Conservation (phyloP, 768 basidiomycete species). For the Hypholoma fasciculare region DNA sequence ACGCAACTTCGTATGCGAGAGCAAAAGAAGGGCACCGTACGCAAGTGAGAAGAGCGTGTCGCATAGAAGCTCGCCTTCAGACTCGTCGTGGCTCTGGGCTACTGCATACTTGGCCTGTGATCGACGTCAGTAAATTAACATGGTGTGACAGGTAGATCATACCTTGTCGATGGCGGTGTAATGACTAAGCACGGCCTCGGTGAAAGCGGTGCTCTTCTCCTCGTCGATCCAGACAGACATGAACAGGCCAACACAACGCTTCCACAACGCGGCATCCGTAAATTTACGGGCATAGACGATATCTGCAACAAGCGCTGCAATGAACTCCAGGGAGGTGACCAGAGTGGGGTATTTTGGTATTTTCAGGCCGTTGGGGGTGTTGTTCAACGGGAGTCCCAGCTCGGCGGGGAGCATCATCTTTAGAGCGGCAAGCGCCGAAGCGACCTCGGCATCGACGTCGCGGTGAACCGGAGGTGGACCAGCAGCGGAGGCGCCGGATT, state of each 20-base stretch:
- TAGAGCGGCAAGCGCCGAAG: constrained; percentile 54
- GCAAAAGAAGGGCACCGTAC: constrained; percentile 90
- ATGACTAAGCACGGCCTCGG: constrained; percentile 66
- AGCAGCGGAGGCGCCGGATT: constrained; percentile 79
- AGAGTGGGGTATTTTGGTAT: constrained; percentile 58
- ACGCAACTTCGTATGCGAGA: constrained; percentile 91
- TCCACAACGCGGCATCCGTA: constrained; percentile 56
- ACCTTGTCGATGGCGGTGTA: constrained; percentile 80
- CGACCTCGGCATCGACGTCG: constrained; percentile 65
- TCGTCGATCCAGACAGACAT: constrained; percentile 68
- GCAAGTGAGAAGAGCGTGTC: constrained; percentile 95
- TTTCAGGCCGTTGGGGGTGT: constrained; percentile 50
- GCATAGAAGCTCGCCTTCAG: constrained; percentile 85
- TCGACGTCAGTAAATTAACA: constrained; percentile 2
- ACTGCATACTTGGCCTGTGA: constrained; percentile 59
- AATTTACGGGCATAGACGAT: constrained; percentile 65
- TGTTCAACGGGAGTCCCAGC: constrained; percentile 39
- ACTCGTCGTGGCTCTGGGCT: constrained; percentile 41
- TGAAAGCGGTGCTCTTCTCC: constrained; percentile 49
- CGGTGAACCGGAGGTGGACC: constrained; percentile 71
- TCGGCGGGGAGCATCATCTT: constrained; percentile 59
- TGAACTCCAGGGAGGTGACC: constrained; percentile 64
- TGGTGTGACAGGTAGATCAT: constrained; percentile 11
- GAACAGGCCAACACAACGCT: constrained; percentile 71
- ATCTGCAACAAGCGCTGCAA: constrained; percentile 75